Evolutionary conservation across 441 rosid species (phyloP), one percentile per base, ranked within the genome.

Genomic region (Erodium trifolium): DNA sequence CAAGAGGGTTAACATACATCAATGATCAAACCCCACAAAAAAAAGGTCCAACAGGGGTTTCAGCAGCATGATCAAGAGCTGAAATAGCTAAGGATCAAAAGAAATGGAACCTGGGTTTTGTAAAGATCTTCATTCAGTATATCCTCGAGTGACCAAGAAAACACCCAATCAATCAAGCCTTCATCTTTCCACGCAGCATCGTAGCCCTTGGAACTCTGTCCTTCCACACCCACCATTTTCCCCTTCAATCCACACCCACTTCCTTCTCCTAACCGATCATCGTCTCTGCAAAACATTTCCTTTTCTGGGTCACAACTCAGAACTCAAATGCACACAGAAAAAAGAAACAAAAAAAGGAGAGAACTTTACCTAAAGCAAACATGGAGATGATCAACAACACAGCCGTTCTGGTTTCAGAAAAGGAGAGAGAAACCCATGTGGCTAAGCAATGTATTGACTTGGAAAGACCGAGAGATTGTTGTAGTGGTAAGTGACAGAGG

Each of bases 71-170:
- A n/a, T 68, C 41, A 53, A 49, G 67, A 13, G 65, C 5, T 19
- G 27, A 11, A 55, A 12, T 12, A 12, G 57, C 45, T 9, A 5
- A 9, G 16, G 8, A 59, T 9, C n/a, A n/a, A 29, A 66, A 3
- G 13, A 8, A 63, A 70, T 64, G 27, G 27, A 18, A 82, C 83
- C 82, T 70, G 49, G 13, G 74, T 41, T 67, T 69, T 70, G 49
- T 45, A 78, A 66, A 76, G 73, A 35, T 66, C 16, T 41, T 78
- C 65, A 59, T 74, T 65, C 23, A 31, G 66, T 31, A 80, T 64
- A 65, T 80, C 73, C 6, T 78, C 72, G 41, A 74, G 64, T 10
- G 77, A 75, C 85, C 83, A 77, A 10, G 81, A 76, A 66, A 76
- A 70, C 37, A 82, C 63, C 12, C 0, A 18, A 62, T 68, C 59